Conservation (phyloP, 768 basidiomycete species). For the Lepiota venenata region DNA sequence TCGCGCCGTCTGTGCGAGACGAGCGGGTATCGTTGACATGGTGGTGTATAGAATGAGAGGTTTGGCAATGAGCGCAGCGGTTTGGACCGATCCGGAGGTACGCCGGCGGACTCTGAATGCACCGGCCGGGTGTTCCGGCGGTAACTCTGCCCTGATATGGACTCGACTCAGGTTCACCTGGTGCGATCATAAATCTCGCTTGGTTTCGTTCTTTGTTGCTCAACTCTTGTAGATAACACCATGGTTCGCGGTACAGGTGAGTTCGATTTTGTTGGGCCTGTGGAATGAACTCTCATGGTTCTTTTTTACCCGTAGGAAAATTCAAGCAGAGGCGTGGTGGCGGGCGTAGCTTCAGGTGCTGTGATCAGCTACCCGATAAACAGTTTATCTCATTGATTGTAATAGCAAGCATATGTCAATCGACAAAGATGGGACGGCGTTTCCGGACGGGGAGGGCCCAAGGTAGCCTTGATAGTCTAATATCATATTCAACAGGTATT, state of each 20-base stretch:
- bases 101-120: conserved; percentile 20
- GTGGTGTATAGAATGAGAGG: conserved; percentile 14
- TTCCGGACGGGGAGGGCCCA: conserved; percentile 10
- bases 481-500: background rate
- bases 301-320: conserved; percentile 46
- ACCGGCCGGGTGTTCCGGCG: conserved; percentile 12
- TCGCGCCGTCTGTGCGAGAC: conserved; percentile 71
- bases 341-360: conserved; percentile 78
- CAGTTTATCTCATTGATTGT: conserved; percentile 4
- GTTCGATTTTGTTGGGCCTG: background rate
- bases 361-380: conserved; percentile 11
- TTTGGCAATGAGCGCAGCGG: conserved; percentile 6
- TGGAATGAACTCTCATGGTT: background rate
- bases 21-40: conserved; percentile 81
- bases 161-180: conserved; percentile 9
- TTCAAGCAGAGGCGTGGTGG: conserved; percentile 88
- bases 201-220: conserved; percentile 6
- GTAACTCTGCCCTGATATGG: conserved; percentile 12
- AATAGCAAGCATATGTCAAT: conserved; percentile 12
- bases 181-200: conserved; percentile 9
- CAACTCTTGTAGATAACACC: conserved; percentile 11
- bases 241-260: conserved; percentile 54
- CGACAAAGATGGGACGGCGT: conserved; percentile 7
- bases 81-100: conserved; percentile 9
- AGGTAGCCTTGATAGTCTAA: background rate